phyloP scores from a whole-genome alignment of 148 eudicot species.

The Dysphania ambrosioides region DNA sequence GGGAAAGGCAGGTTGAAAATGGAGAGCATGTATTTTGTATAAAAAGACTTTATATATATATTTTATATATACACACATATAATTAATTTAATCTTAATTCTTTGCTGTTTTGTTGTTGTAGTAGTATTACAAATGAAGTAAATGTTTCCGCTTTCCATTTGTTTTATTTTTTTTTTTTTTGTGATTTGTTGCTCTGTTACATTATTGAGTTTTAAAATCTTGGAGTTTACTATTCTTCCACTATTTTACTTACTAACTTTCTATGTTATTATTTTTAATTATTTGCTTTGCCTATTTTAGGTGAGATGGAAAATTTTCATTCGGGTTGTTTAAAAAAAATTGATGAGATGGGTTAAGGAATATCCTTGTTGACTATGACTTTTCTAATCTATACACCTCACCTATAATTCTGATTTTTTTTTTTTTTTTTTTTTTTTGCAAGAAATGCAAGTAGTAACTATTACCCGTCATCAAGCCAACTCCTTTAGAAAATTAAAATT shows the following conservation, averaged over 20 bases:
- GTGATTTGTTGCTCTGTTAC: conserved; percentile 13
- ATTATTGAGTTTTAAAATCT: conserved; percentile 12
- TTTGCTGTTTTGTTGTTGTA: conserved; percentile 35
- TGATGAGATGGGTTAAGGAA: conserved; percentile 7
- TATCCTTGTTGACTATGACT: conserved; percentile 20
- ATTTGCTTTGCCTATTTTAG: neutral
- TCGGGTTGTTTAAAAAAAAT: no score
- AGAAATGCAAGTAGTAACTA: neutral
- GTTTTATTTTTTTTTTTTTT: conserved; percentile 21
- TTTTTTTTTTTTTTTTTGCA: neutral
- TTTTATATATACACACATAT: no score
- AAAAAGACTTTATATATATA: conserved; percentile 36
- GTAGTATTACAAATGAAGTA: conserved; percentile 48
- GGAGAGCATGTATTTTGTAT: conserved; percentile 40
- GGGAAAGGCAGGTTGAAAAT: conserved; percentile 68
- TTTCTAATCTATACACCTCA: conserved; percentile 4
- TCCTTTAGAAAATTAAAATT: neutral
- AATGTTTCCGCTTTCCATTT: conserved; percentile 60
- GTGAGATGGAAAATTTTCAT: neutral
- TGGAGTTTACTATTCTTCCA: neutral
- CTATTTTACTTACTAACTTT: neutral
- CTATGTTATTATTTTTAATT: neutral
- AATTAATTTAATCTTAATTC: neutral
- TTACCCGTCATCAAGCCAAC: neutral
- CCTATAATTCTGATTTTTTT: neutral